A percentile compares a stretch with the other conserved stretches of the same genome.
These are phyloP conservation scores for Solanum infundibuliforme DNA, from an alignment of 257 asterid genomes.

Conservation along the genomic window DNA sequence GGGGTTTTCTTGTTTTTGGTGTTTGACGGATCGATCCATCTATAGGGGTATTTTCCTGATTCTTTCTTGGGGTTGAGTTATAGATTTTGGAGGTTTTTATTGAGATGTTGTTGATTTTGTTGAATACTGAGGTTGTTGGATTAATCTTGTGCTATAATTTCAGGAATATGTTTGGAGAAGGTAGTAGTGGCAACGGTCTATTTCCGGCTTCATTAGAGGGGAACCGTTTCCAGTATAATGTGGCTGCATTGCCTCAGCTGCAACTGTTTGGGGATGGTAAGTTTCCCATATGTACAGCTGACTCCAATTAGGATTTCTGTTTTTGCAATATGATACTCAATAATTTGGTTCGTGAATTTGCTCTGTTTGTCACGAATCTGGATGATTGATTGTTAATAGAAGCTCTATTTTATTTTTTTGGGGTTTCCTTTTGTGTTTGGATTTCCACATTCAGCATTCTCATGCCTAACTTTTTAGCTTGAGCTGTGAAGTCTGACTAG, in stretches of 20 bases:
- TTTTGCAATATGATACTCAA: background rate
- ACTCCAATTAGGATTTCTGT: background rate
- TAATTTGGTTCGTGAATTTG: background rate
- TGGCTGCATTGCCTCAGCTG: conserved; percentile 45
- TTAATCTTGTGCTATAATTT: conserved; percentile 2
- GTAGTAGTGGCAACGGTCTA: conserved; percentile 31
- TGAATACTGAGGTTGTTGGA: conserved; percentile 3
- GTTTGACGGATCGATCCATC: background rate
- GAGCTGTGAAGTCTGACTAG: background rate
- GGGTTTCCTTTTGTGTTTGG: background rate
- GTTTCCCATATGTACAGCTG: conserved; percentile 1
- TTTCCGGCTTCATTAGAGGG: conserved; percentile 36
- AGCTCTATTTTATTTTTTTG: background rate
- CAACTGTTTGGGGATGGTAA: conserved; percentile 62
- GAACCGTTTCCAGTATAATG: conserved; percentile 27
- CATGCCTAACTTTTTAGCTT: background rate
- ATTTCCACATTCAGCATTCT: background rate
- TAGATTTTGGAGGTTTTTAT: background rate
- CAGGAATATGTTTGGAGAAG: conserved; percentile 61
- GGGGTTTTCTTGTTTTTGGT: background rate
- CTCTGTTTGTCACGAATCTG: background rate
- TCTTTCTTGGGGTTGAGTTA: background rate
- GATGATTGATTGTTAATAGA: background rate
- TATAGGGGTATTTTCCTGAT: background rate
- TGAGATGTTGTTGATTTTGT: background rate